These are phyloP conservation scores for Coprinellus micaceus DNA, from an alignment of 768 basidiomycete genomes.

Conservation along the genomic window DNA sequence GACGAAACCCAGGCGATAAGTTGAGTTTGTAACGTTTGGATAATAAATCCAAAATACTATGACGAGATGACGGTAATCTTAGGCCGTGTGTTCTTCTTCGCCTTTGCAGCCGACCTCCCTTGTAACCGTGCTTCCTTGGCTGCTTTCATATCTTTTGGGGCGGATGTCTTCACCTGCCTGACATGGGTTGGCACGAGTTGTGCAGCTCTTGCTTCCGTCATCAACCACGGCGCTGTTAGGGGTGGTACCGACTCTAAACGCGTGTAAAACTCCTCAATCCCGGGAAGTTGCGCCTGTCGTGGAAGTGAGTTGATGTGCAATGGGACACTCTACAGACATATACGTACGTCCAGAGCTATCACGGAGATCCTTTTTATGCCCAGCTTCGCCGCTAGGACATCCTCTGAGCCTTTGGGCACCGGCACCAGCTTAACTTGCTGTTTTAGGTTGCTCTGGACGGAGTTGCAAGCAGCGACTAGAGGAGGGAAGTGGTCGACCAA, in stretches of 20 bases:
- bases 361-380: slow-evolving; percentile 66
- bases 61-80: slow-evolving; percentile 7
- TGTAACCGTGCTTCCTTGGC: slow-evolving; percentile 56
- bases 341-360: slow-evolving; percentile 63
- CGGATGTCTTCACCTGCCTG: slow-evolving; percentile 75
- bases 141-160: slow-evolving; percentile 74
- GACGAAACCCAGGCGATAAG: no score
- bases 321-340: not conserved
- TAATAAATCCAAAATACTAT: no score
- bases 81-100: slow-evolving; percentile 19
- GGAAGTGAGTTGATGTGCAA: slow-evolving; percentile 4
- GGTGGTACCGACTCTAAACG: slow-evolving; percentile 50
- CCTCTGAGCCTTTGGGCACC: slow-evolving; percentile 67
- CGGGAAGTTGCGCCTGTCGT: slow-evolving; percentile 30
- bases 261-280: slow-evolving; percentile 33
- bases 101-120: slow-evolving; percentile 48
- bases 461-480: slow-evolving; percentile 75
- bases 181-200: slow-evolving; percentile 66
- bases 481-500: slow-evolving; percentile 74
- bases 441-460: slow-evolving; percentile 24
- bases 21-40: no score
- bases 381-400: slow-evolving; percentile 52
- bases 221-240: slow-evolving; percentile 64
- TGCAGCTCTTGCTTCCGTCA: slow-evolving; percentile 17
- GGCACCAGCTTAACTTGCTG: slow-evolving; percentile 53